Conservation (phyloP, 176 grass and related monocot genomes). For the Oryza nivara region DNA sequence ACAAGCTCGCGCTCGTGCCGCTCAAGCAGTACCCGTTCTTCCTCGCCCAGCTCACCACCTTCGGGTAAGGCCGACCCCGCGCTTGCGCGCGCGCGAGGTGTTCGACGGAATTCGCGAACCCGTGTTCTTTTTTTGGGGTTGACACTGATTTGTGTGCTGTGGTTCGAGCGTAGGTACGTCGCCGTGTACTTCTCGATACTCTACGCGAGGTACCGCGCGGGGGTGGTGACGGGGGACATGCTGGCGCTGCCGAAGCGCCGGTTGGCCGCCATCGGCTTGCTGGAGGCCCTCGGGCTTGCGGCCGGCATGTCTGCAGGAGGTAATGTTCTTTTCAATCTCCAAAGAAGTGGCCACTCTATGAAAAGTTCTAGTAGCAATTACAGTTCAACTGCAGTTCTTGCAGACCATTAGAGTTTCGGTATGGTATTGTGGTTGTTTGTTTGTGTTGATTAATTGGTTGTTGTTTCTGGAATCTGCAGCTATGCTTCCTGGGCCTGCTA, state of each 20-base stretch:
- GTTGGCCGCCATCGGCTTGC: constrained; percentile 69
- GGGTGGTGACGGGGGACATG: constrained; percentile 78
- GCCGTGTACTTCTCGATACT: constrained; percentile 84
- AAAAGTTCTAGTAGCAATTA: background rate
- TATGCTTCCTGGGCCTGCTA: constrained; percentile 88
- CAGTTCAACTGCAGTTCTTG: background rate
- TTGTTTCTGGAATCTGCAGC: constrained; percentile 51
- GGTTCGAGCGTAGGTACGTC: constrained; percentile 43
- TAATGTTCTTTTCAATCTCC: constrained; percentile 12
- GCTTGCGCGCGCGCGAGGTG: background rate
- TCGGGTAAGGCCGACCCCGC: constrained; percentile 52
- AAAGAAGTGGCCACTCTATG: background rate
- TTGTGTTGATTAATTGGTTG: constrained; percentile 5
- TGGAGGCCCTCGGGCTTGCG: constrained; percentile 90
- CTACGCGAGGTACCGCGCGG: constrained; percentile 56
- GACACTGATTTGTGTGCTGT: no score
- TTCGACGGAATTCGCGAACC: constrained; percentile 41
- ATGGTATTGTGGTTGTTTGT: background rate
- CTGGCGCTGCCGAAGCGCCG: constrained; percentile 59
- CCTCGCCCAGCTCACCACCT: constrained; percentile 87
- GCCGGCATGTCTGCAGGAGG: constrained; percentile 89
- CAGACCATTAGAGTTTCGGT: background rate
- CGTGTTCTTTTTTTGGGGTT: background rate
- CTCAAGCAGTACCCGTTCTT: constrained; percentile 92
- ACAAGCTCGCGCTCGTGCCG: constrained; percentile 88